These are phyloP conservation scores for Erythrobasidium hasegawianum DNA, from an alignment of 1,284 basidiomycete genomes.

Conservation along the genomic window DNA sequence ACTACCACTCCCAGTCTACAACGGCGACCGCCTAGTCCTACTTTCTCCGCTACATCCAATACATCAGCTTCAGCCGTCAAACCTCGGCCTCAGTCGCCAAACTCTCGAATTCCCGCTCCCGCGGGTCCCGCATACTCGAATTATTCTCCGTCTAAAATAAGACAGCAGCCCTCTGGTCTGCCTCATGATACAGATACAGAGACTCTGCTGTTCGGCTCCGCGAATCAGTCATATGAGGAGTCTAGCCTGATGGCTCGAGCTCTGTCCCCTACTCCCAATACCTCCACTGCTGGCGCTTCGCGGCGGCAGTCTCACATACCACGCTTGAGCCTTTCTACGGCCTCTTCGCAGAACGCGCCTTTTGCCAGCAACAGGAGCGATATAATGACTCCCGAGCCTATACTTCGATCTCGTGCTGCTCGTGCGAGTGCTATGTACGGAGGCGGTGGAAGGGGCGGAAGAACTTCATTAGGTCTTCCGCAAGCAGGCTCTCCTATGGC, in stretches of 20 bases:
- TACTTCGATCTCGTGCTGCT: conserved; percentile 20
- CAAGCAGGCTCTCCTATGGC: background rate
- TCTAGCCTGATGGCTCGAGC: conserved; percentile 58
- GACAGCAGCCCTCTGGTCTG: conserved; percentile 42
- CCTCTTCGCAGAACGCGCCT: conserved; percentile 3
- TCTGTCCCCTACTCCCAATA: conserved; percentile 59
- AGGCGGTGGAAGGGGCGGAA: background rate
- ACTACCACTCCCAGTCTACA: conserved; percentile 5
- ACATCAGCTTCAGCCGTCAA: conserved; percentile 33
- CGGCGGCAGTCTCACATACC: conserved; percentile 22
- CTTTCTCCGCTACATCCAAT: conserved; percentile 38
- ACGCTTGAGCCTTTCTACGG: background rate
- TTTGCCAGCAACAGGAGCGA: conserved; percentile 5
- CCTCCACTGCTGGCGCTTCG: conserved; percentile 35
- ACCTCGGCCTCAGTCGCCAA: conserved; percentile 39
- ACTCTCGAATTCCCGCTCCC: conserved; percentile 40
- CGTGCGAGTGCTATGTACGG: conserved; percentile 27
- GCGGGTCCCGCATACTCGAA: conserved; percentile 16
- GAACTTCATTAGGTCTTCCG: conserved; percentile 12
- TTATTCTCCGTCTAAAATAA: conserved; percentile 8
- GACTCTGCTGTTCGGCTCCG: conserved; percentile 15
- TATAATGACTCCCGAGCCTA: conserved; percentile 29
- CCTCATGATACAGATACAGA: conserved; percentile 53
- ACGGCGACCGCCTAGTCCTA: conserved; percentile 34
- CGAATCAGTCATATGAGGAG: conserved; percentile 34